Evolutionary conservation across 169 alveolate genomes (phyloP).

Genomic region (Cryptosporidium ryanae): DNA sequence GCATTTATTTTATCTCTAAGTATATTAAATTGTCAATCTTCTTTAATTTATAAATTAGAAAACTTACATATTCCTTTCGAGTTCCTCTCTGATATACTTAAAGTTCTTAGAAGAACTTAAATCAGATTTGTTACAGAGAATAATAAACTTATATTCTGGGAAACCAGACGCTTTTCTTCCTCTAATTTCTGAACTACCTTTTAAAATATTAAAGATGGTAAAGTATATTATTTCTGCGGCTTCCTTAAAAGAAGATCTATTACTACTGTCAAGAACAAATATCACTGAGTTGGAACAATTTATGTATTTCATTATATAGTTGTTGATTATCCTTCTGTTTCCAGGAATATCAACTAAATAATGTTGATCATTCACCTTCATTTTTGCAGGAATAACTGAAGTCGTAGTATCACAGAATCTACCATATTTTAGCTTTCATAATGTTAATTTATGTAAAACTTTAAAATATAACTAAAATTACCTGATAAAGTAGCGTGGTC

Average conservation of each 20-base stretch:
- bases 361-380: constrained; percentile 4
- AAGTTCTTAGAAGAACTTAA: constrained; percentile 24
- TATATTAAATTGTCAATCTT: neutral
- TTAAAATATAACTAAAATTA: constrained; percentile 11
- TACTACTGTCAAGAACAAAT: constrained; percentile 63
- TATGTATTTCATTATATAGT: constrained; percentile 27
- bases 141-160: too few relatives aligned
- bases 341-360: constrained; percentile 75
- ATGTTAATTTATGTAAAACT: neutral
- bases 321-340: constrained; percentile 28
- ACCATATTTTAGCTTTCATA: constrained; percentile 23
- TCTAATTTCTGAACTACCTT: neutral
- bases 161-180: neutral
- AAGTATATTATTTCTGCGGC: constrained; percentile 72
- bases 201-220: neutral
- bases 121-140: constrained; percentile 62
- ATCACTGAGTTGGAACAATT: constrained; percentile 12
- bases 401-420: constrained; percentile 32
- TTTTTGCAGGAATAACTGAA: constrained; percentile 22
- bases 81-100: constrained; percentile 52
- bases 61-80: constrained; percentile 71
- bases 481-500: constrained; percentile 71
- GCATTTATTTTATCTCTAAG: constrained; percentile 26
- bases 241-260: constrained; percentile 66
- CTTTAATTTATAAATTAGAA: neutral